phyloP scores from a whole-genome alignment of 2,329 filamentous ascomycete genomes.

The Lasiodiplodia citricola region DNA sequence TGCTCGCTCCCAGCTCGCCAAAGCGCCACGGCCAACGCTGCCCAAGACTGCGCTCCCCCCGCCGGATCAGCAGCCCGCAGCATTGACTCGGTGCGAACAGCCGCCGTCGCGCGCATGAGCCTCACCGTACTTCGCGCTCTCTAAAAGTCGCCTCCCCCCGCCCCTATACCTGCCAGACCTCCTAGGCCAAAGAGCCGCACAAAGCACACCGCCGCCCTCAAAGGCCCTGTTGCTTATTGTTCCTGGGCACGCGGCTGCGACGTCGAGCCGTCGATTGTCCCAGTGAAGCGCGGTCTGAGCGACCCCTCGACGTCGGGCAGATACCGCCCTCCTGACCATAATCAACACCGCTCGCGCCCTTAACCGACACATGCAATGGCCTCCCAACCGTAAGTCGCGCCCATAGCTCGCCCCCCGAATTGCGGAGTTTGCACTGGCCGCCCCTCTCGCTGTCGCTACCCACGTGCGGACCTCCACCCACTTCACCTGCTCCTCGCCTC shows the following conservation, averaged over 20 bases:
- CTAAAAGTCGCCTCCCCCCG: conserved; percentile 25
- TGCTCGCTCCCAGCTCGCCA: conserved; percentile 17
- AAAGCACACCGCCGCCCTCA: conserved; percentile 2
- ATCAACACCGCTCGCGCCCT: conserved; percentile 9
- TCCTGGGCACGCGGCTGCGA: conserved; percentile 18
- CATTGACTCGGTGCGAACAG: conserved; percentile 25
- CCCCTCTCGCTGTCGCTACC: conserved; percentile 10
- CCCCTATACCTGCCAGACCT: conserved; percentile 24
- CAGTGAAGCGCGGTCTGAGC: conserved; percentile 18
- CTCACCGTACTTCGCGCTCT: conserved; percentile 26
- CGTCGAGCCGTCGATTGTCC: conserved; percentile 22
- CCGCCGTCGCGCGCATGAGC: conserved; percentile 27
- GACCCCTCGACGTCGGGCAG: conserved; percentile 23
- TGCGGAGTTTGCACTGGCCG: not conserved
- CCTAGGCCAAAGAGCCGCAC: not conserved
- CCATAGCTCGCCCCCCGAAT: not conserved
- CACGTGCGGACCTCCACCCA: conserved; percentile 10
- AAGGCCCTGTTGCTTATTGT: conserved; percentile 15
- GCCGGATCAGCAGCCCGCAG: conserved; percentile 24
- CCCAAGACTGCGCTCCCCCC: conserved; percentile 19
- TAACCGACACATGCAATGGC: conserved; percentile 13
- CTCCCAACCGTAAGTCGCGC: conserved; percentile 23
- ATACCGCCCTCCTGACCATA: conserved; percentile 14
- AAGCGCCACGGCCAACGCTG: conserved; percentile 22
- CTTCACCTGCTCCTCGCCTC: conserved; percentile 1